Evolutionary conservation across 2,329 filamentous ascomycete species (phyloP).

Genomic region (Cladosporium sp.): DNA sequence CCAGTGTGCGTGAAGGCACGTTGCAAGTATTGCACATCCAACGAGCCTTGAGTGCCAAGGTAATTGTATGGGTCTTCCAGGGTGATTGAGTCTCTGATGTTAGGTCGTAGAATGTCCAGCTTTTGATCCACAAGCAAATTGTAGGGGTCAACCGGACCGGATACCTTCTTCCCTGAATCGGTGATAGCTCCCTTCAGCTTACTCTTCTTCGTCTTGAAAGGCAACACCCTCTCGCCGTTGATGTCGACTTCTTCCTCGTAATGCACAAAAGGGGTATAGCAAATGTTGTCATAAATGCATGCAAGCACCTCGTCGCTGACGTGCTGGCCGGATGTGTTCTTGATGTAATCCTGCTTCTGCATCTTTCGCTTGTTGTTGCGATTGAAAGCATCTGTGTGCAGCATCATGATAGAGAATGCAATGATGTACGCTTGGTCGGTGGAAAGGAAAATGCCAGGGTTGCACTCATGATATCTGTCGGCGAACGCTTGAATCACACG

Average conservation of each 20-base stretch:
- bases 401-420: constrained; percentile 89
- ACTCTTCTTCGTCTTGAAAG: constrained; percentile 64
- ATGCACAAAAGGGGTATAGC: constrained; percentile 96
- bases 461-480: constrained; percentile 96
- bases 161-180: constrained; percentile 67
- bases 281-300: constrained; percentile 98
- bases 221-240: constrained; percentile 65
- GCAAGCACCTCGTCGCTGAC: constrained; percentile 90
- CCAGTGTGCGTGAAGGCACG: constrained; percentile 87
- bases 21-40: constrained; percentile 77
- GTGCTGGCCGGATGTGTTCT: constrained; percentile 84
- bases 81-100: constrained; percentile 84
- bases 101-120: constrained; percentile 74
- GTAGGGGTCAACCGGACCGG: constrained; percentile 71
- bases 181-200: constrained; percentile 60
- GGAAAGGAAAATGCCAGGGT: constrained; percentile 86
- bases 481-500: constrained; percentile 89
- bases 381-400: constrained; percentile 99
- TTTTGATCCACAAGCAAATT: constrained; percentile 87
- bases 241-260: constrained; percentile 88
- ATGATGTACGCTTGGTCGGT: constrained; percentile 98
- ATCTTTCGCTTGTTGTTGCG: constrained; percentile 99
- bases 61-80: constrained; percentile 90
- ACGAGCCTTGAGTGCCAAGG: constrained; percentile 64
- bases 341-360: constrained; percentile 91